Evolutionary conservation across 805 yeast genomes (phyloP).

Genomic region (Candida succiphila): DNA sequence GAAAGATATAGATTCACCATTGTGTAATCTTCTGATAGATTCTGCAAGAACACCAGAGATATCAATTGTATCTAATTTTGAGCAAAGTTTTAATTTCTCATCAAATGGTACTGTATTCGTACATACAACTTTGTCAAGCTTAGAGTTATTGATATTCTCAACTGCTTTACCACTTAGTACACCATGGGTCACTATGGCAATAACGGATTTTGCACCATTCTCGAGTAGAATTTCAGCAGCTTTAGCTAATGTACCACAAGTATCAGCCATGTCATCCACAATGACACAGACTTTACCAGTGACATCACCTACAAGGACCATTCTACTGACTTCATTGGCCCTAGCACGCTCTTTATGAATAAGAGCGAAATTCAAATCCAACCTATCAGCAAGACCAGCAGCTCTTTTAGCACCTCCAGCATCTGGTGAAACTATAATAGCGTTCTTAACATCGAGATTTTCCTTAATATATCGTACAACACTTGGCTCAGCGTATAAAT

Average conservation of each 20-base stretch:
- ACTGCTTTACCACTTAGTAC: conserved; percentile 69
- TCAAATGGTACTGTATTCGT: conserved; percentile 77
- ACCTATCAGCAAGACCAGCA: conserved; percentile 72
- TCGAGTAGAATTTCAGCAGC: conserved; percentile 69
- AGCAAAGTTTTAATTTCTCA: conserved; percentile 46
- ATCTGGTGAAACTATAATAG: conserved; percentile 79
- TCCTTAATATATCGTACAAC: conserved; percentile 69
- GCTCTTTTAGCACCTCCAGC: conserved; percentile 90
- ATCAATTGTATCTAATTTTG: conserved; percentile 60
- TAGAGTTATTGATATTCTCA: conserved; percentile 58
- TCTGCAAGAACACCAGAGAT: conserved; percentile 70
- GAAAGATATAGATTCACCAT: conserved; percentile 79
- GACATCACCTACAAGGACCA: conserved; percentile 84
- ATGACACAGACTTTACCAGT: conserved; percentile 64
- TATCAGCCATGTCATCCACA: conserved; percentile 86
- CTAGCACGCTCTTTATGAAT: conserved; percentile 78
- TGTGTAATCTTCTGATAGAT: conserved; percentile 75
- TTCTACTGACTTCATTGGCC: conserved; percentile 75
- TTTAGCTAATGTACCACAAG: conserved; percentile 78
- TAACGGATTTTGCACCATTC: conserved; percentile 60
- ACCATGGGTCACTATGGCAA: conserved; percentile 81
- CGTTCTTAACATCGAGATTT: conserved; percentile 42
- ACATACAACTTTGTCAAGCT: conserved; percentile 60
- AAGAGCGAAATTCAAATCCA: conserved; percentile 74
- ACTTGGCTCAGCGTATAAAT: conserved; percentile 75